These are phyloP conservation scores for Lentithecium fluviatile DNA, from an alignment of 495 filamentous ascomycete species.

Conservation along the genomic window DNA sequence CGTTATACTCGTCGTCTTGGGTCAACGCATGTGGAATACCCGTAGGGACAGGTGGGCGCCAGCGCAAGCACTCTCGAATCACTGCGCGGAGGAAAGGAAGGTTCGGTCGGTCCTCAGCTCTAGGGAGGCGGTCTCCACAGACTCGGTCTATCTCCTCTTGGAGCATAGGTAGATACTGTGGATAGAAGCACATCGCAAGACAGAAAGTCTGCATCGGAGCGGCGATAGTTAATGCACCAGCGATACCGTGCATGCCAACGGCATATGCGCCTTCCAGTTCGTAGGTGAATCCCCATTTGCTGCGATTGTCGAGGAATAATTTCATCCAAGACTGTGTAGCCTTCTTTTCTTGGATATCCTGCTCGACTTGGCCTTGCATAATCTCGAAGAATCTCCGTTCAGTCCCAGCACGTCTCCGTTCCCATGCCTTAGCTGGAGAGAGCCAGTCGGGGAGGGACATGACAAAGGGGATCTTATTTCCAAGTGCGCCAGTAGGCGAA, in stretches of 20 bases:
- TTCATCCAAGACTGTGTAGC: slow-evolving; percentile 40
- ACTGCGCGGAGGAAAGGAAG: slow-evolving; percentile 52
- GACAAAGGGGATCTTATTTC: slow-evolving; percentile 48
- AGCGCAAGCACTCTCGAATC: slow-evolving; percentile 62
- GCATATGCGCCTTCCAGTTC: slow-evolving; percentile 46
- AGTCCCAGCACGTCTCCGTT: slow-evolving; percentile 38
- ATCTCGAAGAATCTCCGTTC: slow-evolving; percentile 42
- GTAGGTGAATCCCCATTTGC: slow-evolving; percentile 40
- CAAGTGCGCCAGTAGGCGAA: slow-evolving; percentile 55
- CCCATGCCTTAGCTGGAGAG: slow-evolving; percentile 39
- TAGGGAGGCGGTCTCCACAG: slow-evolving; percentile 46
- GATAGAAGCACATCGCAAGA: slow-evolving; percentile 60
- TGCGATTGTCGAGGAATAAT: slow-evolving; percentile 37
- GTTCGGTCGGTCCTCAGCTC: slow-evolving; percentile 39
- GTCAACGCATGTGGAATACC: slow-evolving; percentile 53
- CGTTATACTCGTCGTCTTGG: slow-evolving; percentile 56
- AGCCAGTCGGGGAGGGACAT: slow-evolving; percentile 41
- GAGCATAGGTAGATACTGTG: slow-evolving; percentile 53
- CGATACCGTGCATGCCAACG: slow-evolving; percentile 45
- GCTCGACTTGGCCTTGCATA: slow-evolving; percentile 38
- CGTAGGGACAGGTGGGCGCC: slow-evolving; percentile 56
- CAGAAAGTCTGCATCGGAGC: slow-evolving; percentile 57
- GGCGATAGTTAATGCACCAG: slow-evolving; percentile 46
- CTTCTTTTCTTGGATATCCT: slow-evolving; percentile 36
- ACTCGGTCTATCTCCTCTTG: slow-evolving; percentile 57